phyloP scores from a whole-genome alignment of 208 protist species.

The Trypanosoma lewisi region DNA sequence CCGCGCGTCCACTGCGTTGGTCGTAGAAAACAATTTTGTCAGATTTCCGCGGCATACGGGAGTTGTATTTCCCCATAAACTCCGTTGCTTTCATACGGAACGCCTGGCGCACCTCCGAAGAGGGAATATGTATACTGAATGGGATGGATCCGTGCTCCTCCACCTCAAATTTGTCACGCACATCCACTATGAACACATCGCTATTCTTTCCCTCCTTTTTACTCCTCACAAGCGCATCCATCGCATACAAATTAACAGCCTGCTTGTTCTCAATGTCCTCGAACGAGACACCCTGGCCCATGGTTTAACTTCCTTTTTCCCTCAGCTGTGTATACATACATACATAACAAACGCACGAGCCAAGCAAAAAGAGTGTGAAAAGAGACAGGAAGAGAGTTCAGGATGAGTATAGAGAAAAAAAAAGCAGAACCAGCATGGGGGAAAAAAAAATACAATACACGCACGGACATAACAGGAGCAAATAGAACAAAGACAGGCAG shows the following conservation, averaged over 20 bases:
- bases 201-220: slow-evolving; percentile 33
- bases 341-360: no score
- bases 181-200: slow-evolving; percentile 57
- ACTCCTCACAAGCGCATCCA: slow-evolving; percentile 56
- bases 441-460: no score
- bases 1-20: slow-evolving; percentile 35
- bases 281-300: slow-evolving; percentile 18
- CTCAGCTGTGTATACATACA: not conserved
- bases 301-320: not conserved
- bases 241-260: slow-evolving; percentile 34
- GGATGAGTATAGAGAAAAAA: no score
- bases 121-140: slow-evolving; percentile 50
- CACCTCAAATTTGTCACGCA: slow-evolving; percentile 58
- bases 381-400: no score
- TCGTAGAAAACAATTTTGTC: slow-evolving; percentile 60
- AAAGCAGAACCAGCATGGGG: no score
- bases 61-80: slow-evolving; percentile 57
- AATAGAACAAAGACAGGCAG: no score
- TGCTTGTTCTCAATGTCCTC: slow-evolving; percentile 7
- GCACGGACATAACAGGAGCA: no score
- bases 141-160: slow-evolving; percentile 39
- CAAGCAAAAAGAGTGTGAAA: no score
- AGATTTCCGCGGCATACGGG: slow-evolving; percentile 43
- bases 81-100: slow-evolving; percentile 40
- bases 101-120: slow-evolving; percentile 40